These are phyloP conservation scores for Cyclotella kingstonii DNA, from an alignment of 108 stramenopile species.

Conservation along the genomic window DNA sequence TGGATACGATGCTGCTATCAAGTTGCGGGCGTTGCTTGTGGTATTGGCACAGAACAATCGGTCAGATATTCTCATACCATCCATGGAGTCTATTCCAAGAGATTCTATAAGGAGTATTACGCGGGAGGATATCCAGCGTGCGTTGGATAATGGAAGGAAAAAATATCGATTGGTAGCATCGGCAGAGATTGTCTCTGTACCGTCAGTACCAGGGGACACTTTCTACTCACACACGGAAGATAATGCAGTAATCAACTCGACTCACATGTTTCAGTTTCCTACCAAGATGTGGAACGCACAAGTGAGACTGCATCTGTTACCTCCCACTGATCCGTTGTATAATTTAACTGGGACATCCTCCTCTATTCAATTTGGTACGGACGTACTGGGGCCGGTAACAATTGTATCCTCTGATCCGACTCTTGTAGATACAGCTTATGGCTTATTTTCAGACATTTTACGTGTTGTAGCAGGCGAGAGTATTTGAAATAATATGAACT, in stretches of 20 bases:
- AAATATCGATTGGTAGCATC: constrained; percentile 31
- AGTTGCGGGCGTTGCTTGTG: constrained; percentile 35
- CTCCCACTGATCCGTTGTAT: constrained; percentile 27
- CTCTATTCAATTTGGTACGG: constrained; percentile 23
- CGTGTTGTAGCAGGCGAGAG: constrained; percentile 31
- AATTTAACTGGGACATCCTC: constrained; percentile 24
- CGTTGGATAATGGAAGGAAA: constrained; percentile 14
- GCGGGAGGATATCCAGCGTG: constrained; percentile 9
- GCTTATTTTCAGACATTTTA: constrained; percentile 36
- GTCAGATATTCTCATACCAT: constrained; percentile 2
- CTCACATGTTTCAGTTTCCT: not conserved
- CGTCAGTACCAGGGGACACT: too few relatives aligned
- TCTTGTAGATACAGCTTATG: constrained; percentile 38
- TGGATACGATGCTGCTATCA: constrained; percentile 41
- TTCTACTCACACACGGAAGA: not conserved
- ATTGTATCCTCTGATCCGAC: constrained; percentile 28
- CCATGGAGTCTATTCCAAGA: constrained; percentile 26
- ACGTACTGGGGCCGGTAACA: constrained; percentile 31
- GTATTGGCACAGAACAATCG: not conserved
- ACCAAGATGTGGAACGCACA: constrained; percentile 25
- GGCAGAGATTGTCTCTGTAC: constrained; percentile 8
- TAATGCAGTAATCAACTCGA: too few relatives aligned
- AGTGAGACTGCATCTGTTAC: constrained; percentile 11
- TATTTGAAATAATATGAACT: too few relatives aligned
- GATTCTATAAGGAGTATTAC: constrained; percentile 27